Evolutionary conservation across 352 stramenopile genomes (phyloP).

Genomic region (Pythium sukuiense): DNA sequence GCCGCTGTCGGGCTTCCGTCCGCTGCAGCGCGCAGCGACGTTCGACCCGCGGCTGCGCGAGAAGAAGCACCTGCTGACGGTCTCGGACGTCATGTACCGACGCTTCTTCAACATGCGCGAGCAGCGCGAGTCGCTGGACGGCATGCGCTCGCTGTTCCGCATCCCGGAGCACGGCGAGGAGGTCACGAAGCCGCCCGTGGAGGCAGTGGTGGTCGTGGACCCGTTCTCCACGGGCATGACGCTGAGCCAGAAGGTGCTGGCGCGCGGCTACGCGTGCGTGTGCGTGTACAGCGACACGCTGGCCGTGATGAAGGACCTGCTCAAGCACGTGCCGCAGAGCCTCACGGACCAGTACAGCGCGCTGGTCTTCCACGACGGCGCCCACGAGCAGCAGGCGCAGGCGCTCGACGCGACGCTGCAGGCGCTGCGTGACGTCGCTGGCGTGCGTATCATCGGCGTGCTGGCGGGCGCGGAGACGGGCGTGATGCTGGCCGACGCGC

Average conservation of each 20-base stretch:
- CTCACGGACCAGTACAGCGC: slow-evolving; percentile 64
- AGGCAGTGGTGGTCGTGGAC: slow-evolving; percentile 93
- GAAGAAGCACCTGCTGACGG: slow-evolving; percentile 60
- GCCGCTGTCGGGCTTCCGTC: slow-evolving; percentile 66
- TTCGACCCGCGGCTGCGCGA: slow-evolving; percentile 72
- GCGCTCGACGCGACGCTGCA: slow-evolving; percentile 35
- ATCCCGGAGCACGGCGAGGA: slow-evolving; percentile 65
- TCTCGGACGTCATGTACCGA: slow-evolving; percentile 75
- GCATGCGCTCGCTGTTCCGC: slow-evolving; percentile 46
- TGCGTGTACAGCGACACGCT: slow-evolving; percentile 85
- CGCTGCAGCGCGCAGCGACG: slow-evolving; percentile 73
- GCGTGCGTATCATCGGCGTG: slow-evolving; percentile 48
- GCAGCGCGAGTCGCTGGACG: slow-evolving; percentile 40
- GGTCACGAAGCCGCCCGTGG: slow-evolving; percentile 27
- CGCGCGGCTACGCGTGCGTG: slow-evolving; percentile 88
- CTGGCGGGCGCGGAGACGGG: slow-evolving; percentile 92
- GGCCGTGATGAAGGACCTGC: slow-evolving; percentile 80
- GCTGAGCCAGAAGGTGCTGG: slow-evolving; percentile 90
- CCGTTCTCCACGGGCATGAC: slow-evolving; percentile 95
- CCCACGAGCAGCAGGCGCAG: slow-evolving; percentile 43
- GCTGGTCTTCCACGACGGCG: slow-evolving; percentile 64
- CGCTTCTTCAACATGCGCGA: slow-evolving; percentile 86
- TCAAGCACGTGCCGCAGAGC: slow-evolving; percentile 71
- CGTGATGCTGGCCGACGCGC: slow-evolving; percentile 83
- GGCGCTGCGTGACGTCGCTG: slow-evolving; percentile 44